Base-by-base conservation (phyloP, 73 alveolate species). In the Tetrahymena thermophila region DNA sequence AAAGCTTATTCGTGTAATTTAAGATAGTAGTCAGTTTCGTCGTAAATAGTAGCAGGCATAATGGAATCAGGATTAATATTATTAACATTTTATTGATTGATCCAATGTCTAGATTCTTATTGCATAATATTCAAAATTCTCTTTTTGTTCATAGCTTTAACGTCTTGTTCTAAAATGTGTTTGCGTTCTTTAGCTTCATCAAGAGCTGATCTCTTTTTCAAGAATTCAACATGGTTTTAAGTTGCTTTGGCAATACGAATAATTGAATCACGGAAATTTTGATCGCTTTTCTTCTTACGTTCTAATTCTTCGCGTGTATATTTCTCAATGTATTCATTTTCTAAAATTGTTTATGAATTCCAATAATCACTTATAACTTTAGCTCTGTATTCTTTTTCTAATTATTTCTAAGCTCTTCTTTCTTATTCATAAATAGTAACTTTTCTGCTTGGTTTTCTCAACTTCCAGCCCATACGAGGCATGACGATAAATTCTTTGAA, bases 391-490 rank as follows among this genome's bases (percentile, higher is more conserved):
- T 71, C 89, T 42, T 71, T 71, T 71, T 71, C 89, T 25, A 71
- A 71, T 71, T 71, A 31, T 19, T 71, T 71, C 89, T 71, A 71
- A 71, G 89, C 89, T 19, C 89, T 71, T 71, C 89, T 71, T 25
- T 71, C 89, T 31, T 71, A 25, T 71, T 71, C 89, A 31, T 71
- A 71, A 71, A 31, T 71, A 71, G 89, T 71, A 71, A 71, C 37
- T 71, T 71, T 71, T 71, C 89, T 71, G 13, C 89, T 71, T 25
- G 89, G 89, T 31, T 71, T 71, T 71, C 89, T 71, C 89, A 71
- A 71, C 89, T 71, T 71, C 89, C 89, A 71, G 8, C 89, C 89
- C 89, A 71, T 71, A 71, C 89, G 89, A 25, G 89, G 89, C 89
- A 71, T 71, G 37, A 19, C 11, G 89, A 71, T 71, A n/a, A 71